phyloP scores from a whole-genome alignment of 371 early-diverging fungal genomes.

The Fennellomyces sp. region DNA sequence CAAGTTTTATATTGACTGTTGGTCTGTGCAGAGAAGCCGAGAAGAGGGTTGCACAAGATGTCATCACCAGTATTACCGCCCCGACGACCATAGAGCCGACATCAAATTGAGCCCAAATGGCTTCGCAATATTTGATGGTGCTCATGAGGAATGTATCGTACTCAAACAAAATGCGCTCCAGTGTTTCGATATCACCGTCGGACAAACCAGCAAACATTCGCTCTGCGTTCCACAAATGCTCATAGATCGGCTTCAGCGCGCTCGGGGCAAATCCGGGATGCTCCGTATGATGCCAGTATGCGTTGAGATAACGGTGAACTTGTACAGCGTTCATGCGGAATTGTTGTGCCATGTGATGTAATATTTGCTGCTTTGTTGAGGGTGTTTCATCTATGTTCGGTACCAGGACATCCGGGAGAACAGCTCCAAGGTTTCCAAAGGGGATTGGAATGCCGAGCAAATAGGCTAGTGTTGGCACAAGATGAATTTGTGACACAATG shows the following conservation, averaged over 20 bases:
- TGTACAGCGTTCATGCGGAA: conserved; percentile 80
- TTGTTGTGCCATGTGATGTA: conserved; percentile 58
- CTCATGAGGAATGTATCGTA: conserved; percentile 70
- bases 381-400: not conserved
- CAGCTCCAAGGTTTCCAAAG: conserved; percentile 80
- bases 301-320: conserved; percentile 69
- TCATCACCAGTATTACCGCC: conserved; percentile 43
- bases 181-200: not conserved
- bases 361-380: conserved; percentile 15
- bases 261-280: conserved; percentile 34
- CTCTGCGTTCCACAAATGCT: conserved; percentile 28
- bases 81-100: conserved; percentile 66
- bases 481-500: conserved; percentile 80
- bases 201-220: not conserved
- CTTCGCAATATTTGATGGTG: conserved; percentile 72
- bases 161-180: conserved; percentile 40
- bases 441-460: conserved; percentile 81
- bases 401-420: conserved; percentile 74
- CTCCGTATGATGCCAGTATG: conserved; percentile 41
- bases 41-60: conserved; percentile 1
- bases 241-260: conserved; percentile 18
- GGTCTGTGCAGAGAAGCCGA: not conserved
- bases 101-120: conserved; percentile 95
- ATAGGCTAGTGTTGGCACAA: conserved; percentile 79
- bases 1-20: not conserved